Base-by-base conservation (phyloP, 169 alveolate genomes). In the Plasmodium malariae region DNA sequence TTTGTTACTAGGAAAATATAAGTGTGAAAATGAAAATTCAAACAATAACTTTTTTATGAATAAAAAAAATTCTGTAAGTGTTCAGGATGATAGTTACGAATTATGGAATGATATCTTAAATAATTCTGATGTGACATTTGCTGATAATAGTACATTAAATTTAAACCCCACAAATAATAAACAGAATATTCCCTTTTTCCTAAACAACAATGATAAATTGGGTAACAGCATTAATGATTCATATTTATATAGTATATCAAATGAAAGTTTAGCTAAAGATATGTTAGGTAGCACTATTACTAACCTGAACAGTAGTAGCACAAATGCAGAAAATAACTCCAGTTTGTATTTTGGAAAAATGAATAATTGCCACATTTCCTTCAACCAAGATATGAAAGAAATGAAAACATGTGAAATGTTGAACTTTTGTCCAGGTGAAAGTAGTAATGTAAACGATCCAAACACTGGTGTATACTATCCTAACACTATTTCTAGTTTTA, bases 1-100 rank as follows among this genome's bases (percentile, higher is more conserved):
- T 73, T 55, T 73, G 26, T 34, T 73, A 54, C 36, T 73, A 54
- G 28, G 36, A 36, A 73, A 43, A 55, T 54, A 73, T 55, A 73
- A 55, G 21, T 36, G n/a, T 32, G 71, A 43, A 40, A 43, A 45
- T 3, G 36, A 36, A 3, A 60, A 40, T n/a, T n/a, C n/a, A n/a
- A n/a, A n/a, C n/a, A n/a, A 48, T 48, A 48, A 48, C 59, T 48
- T 19, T 19, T 48, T 48, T 48, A 48, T 40, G 4, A 40, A 40
- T 40, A 40, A 40, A 4, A 4, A 40, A 40, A 24, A 55, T 55
- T 17, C 26, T 19, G 26, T 19, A 19, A 19, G 19, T 19, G 5
- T 7, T 3, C 5, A 55, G 1, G 67, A 7, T 9, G 59, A 55
- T 55, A 55, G 7, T 4, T 17, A 7, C 17, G 26, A 55, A 17